Evolutionary conservation across 108 stramenopile species (phyloP), one percentile per base, ranked within the genome.

Genomic region (Skeletonema potamos): DNA sequence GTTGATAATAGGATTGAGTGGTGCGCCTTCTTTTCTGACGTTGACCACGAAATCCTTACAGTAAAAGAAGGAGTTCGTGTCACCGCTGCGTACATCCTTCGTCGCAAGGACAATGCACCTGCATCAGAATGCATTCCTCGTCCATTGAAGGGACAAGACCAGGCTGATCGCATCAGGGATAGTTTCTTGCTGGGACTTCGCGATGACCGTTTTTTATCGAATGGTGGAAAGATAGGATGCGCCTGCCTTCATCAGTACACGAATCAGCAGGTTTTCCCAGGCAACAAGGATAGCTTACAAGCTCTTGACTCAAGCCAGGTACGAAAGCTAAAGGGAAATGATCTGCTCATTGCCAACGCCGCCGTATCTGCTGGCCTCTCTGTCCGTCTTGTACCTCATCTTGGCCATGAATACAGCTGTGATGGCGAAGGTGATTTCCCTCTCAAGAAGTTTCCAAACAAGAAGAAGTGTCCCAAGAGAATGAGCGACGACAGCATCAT

Each of bases 1-100:
- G 30, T 32, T 32, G 30, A 32, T 33, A 30, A 61, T 17, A 18
- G 37, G 28, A 37, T 61, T 18, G 37, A 17, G 28, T 61, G 60
- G 60, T 61, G 60, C 60, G 60, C 60, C 60, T 61, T 61, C 60
- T 61, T 61, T 61, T 17, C 60, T 17, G 60, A 61, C 22, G 60
- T 33, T 6, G 60, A 61, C 28, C 60, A 61, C 9, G 17, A 61
- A 22, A 33, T 61, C 29, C 29, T 17, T 0, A 33, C 17, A 5
- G 60, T 61, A 41, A 22, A 61, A 41, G 18, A 30, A 18, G 60
- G 60, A 6, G 36, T 61, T 17, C 60, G 60, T 39, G 60, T 61
- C 34, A 61, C 60, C 5, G 17, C 22, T 17, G 60, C 60, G 18
- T 61, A 61, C 60, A 18, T 33, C 28, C 20, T 61, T 41, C 28